phyloP scores from a whole-genome alignment of 192 early-diverging fungal species.

The Geosiphon pyriformis region DNA sequence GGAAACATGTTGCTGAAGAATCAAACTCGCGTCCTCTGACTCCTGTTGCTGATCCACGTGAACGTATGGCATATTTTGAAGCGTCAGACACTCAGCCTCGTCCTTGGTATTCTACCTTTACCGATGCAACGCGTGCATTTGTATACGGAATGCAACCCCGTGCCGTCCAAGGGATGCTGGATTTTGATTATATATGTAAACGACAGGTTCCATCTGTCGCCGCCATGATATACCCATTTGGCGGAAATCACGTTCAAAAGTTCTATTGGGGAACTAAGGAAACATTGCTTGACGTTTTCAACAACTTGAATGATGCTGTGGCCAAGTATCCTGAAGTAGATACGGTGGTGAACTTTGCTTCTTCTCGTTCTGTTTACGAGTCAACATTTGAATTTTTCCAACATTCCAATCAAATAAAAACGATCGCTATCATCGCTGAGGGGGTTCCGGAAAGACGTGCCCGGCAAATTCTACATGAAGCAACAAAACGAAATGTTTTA shows the following conservation, averaged over 20 bases:
- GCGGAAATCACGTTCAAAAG: constrained; percentile 97
- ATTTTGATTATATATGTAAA: constrained; percentile 99
- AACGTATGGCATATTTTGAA: constrained; percentile 56
- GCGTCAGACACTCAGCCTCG: constrained; percentile 29
- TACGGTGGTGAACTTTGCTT: constrained; percentile 97
- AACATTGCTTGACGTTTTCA: constrained; percentile 91
- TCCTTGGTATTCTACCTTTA: constrained; percentile 60
- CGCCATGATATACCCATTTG: constrained; percentile 99
- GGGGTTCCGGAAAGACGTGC: constrained; percentile 97
- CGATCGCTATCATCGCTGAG: constrained; percentile 96
- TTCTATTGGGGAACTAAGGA: constrained; percentile 99
- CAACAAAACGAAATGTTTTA: constrained; percentile 71
- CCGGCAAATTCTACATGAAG: constrained; percentile 82
- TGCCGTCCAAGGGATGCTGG: constrained; percentile 98
- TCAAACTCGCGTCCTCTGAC: constrained; percentile 35
- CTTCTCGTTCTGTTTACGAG: constrained; percentile 90
- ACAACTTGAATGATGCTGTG: constrained; percentile 77
- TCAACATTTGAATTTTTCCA: constrained; percentile 86
- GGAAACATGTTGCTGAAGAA: constrained; percentile 20
- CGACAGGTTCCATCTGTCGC: constrained; percentile 86
- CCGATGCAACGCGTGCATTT: constrained; percentile 78
- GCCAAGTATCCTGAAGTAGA: constrained; percentile 87
- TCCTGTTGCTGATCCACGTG: constrained; percentile 36
- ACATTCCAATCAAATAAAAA: constrained; percentile 78
- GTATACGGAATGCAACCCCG: constrained; percentile 99